Conservation (phyloP, 768 basidiomycete genomes). For the Pulveroboletus sp. region DNA sequence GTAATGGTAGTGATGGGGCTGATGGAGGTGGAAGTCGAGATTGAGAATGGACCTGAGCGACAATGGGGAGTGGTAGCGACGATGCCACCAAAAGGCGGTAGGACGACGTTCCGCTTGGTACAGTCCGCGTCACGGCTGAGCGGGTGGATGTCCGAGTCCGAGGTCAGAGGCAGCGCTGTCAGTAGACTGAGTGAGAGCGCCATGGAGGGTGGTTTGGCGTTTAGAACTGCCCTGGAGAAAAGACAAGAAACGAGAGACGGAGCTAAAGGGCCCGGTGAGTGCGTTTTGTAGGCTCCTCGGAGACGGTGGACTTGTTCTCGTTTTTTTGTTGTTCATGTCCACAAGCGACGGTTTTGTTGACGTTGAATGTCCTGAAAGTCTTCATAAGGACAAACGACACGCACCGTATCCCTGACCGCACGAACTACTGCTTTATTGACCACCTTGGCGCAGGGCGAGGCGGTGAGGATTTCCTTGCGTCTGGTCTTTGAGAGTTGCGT, state of each 20-base stretch:
- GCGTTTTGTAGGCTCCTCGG: background rate
- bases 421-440: too few species aligned
- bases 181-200: conserved; percentile 4
- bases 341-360: background rate
- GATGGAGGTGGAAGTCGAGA: background rate
- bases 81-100: background rate
- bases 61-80: background rate
- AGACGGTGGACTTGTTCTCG: background rate
- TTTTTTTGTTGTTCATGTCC: conserved; percentile 2
- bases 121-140: background rate
- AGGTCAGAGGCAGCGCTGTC: background rate
- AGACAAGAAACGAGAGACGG: too few species aligned
- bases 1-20: background rate
- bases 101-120: background rate
- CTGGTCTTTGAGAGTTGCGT: too few species aligned
- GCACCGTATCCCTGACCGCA: too few species aligned
- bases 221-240: too few species aligned
- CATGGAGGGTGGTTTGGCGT: conserved; percentile 1
- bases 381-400: too few species aligned
- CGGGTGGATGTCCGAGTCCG: background rate
- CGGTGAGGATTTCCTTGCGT: too few species aligned
- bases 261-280: background rate
- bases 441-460: too few species aligned
- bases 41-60: background rate
- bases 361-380: too few species aligned